A percentile compares a stretch with the other conserved stretches of the same genome.
Evolutionary conservation across 2,329 filamentous ascomycete species (phyloP).

Genomic region (Neonectria sp.): DNA sequence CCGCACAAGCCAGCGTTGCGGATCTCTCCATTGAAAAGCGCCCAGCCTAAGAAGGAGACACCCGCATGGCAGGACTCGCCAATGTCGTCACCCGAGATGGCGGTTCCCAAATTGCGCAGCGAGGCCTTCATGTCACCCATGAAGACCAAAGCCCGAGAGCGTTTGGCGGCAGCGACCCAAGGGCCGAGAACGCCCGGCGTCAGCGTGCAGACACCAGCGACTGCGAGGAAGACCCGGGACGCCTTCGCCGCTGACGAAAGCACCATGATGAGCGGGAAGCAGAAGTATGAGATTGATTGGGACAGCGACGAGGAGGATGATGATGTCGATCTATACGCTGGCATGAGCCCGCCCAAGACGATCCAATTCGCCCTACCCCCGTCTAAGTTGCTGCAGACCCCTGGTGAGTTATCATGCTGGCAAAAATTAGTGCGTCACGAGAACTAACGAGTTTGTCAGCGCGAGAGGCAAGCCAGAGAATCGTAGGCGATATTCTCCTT

Average conservation of each 20-base stretch:
- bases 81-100: constrained; percentile 82
- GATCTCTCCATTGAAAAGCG: constrained; percentile 62
- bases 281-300: constrained; percentile 76
- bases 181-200: constrained; percentile 83
- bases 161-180: constrained; percentile 58
- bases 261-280: constrained; percentile 43
- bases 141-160: constrained; percentile 61
- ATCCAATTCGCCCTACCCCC: constrained; percentile 88
- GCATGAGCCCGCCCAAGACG: constrained; percentile 93
- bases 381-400: constrained; percentile 84
- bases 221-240: constrained; percentile 65
- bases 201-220: constrained; percentile 84
- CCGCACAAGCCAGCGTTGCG: constrained; percentile 74
- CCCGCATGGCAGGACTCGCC: constrained; percentile 70
- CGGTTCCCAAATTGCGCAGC: constrained; percentile 85
- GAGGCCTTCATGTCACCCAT: constrained; percentile 88
- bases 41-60: constrained; percentile 53
- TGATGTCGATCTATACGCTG: constrained; percentile 73
- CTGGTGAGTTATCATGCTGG: constrained; percentile 66
- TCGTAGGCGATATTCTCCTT: constrained; percentile 84
- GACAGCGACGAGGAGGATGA: constrained; percentile 82
- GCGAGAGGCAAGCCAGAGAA: constrained; percentile 83
- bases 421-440: not conserved
- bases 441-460: constrained; percentile 61
- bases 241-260: constrained; percentile 56